Evolutionary conservation across 768 basidiomycete genomes (phyloP).

Genomic region (Clitopilus hobsonii): DNA sequence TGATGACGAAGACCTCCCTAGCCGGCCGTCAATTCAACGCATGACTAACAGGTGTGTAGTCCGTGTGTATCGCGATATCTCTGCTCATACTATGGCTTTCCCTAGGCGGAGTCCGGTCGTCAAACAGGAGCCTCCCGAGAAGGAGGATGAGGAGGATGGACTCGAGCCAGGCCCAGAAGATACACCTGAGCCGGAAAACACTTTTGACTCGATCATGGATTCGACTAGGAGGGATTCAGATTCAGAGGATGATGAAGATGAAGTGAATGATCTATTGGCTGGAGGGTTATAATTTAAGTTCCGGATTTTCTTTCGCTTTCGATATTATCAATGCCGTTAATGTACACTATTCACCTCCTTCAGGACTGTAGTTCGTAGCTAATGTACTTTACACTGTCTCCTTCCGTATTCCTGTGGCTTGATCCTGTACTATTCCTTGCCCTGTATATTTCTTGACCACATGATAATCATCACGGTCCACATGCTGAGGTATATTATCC

Average conservation of each 20-base stretch:
- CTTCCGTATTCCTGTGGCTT: too few species aligned
- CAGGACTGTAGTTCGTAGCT: too few species aligned
- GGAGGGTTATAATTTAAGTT: slow-evolving; percentile 11
- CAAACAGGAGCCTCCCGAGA: slow-evolving; percentile 24
- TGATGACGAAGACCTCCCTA: slow-evolving; percentile 25
- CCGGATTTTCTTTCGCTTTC: too few species aligned
- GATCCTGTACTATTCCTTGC: too few species aligned
- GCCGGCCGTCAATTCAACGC: slow-evolving; percentile 11
- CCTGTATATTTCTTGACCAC: too few species aligned
- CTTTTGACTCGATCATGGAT: slow-evolving; percentile 52
- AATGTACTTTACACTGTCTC: neutral
- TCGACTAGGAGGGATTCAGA: slow-evolving; percentile 32
- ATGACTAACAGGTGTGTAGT: slow-evolving; percentile 8
- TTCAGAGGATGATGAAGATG: slow-evolving; percentile 50
- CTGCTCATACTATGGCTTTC: slow-evolving; percentile 8
- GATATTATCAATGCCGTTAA: too few species aligned
- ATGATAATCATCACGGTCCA: too few species aligned
- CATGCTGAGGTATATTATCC: too few species aligned
- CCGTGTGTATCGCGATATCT: slow-evolving; percentile 6
- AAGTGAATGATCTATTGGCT: slow-evolving; percentile 44
- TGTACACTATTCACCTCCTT: too few species aligned
- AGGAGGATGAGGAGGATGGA: slow-evolving; percentile 34
- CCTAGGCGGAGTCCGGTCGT: neutral
- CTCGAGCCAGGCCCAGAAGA: slow-evolving; percentile 33
- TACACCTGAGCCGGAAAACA: slow-evolving; percentile 12